Evolutionary conservation across 192 early-diverging fungal genomes (phyloP), one percentile per base, ranked within the genome.

Genomic region (Spizellomyces sp.): DNA sequence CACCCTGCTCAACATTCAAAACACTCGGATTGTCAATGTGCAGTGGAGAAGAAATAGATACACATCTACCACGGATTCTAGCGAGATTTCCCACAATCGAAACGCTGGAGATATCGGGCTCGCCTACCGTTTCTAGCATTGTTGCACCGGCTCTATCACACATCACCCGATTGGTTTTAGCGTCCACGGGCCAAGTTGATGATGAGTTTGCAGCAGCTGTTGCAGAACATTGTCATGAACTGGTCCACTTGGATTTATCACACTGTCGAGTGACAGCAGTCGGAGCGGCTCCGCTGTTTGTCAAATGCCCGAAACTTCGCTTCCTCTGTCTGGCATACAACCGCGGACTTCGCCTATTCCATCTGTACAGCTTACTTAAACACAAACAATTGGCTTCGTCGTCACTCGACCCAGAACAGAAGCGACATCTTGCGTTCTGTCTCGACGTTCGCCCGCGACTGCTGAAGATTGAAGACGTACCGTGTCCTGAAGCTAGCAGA

Each of bases 41-140:
- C 50, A 54, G 50, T 54, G 50, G 50, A 54, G 50, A 54, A 54
- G 50, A 54, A 19, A 54, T 54, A 19, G 17, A 54, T 19, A 54
- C 50, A 19, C 50, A 54, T 54, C 17, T 54, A 19, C 50, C 50
- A 4, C 50, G 17, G 1, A 54, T 54, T n/a, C 50, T 54, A 19
- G 14, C 14, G 0, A 54, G 17, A 19, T 54, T 54, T 54, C 50
- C 50, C 0, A 54, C 50, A 54, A 54, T 54, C 50, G 17, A 19
- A n/a, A 54, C 50, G 14, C 17, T 54, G 50, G 50, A 54, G 17
- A 54, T 54, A n/a, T 54, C 50, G 17, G 50, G 50, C 50, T 54
- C 50, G 17, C 50, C 50, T n/a, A n/a, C 50, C 4, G 50, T 54
- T 54, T 54, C 50, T 0, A 54, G 50, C 4, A 54, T 54, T 54